Evolutionary conservation across 2,329 filamentous ascomycete genomes (phyloP).

Genomic region (Penicillium hesseltinei): DNA sequence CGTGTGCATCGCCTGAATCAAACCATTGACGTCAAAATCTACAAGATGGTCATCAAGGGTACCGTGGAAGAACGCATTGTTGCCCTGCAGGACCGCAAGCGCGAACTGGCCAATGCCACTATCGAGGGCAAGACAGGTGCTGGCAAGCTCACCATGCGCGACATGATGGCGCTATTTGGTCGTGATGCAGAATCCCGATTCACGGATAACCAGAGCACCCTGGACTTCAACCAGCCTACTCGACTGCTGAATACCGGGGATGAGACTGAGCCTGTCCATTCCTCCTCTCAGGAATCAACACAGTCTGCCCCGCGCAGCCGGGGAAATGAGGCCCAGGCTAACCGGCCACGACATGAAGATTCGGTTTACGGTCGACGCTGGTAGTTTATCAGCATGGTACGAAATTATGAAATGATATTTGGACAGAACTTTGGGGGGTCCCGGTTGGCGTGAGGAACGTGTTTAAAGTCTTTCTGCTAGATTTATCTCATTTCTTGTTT

Average conservation of each 20-base stretch:
- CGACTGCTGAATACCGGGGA: slow-evolving; percentile 30
- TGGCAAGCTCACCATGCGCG: slow-evolving; percentile 84
- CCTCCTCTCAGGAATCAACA: slow-evolving; percentile 8
- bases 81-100: slow-evolving; percentile 91
- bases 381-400: slow-evolving; percentile 23
- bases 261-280: slow-evolving; percentile 15
- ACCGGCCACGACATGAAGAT: slow-evolving; percentile 35
- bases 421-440: neutral
- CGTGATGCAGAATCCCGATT: slow-evolving; percentile 59
- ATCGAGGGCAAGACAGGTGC: slow-evolving; percentile 76
- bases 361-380: slow-evolving; percentile 45
- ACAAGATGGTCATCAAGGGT: slow-evolving; percentile 82
- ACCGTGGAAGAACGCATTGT: slow-evolving; percentile 93
- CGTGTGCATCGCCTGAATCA: slow-evolving; percentile 98
- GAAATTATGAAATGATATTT: slow-evolving; percentile 6
- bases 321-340: slow-evolving; percentile 17
- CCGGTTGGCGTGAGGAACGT: slow-evolving; percentile 10
- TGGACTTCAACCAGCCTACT: slow-evolving; percentile 35
- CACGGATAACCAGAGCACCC: slow-evolving; percentile 42
- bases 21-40: slow-evolving; percentile 89
- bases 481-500: neutral
- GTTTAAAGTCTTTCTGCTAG: neutral
- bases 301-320: slow-evolving; percentile 19
- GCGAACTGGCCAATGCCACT: slow-evolving; percentile 83
- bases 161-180: slow-evolving; percentile 87